These are phyloP conservation scores for Yamadazyma aaseri DNA, from an alignment of 1,139 yeast genomes.

Conservation along the genomic window DNA sequence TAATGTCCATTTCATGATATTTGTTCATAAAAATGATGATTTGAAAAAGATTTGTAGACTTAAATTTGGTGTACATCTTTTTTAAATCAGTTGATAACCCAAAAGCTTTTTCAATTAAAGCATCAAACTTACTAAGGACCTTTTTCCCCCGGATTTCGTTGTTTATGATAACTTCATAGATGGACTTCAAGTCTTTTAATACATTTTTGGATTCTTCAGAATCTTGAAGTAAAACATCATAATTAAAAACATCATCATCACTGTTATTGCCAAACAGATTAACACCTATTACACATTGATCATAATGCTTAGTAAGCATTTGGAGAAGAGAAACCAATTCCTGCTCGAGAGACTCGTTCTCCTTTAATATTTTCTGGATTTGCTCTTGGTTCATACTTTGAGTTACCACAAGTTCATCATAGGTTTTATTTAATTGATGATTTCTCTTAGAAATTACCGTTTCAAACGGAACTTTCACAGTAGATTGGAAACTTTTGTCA, in stretches of 20 bases:
- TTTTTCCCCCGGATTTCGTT: constrained; percentile 36
- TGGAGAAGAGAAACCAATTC: constrained; percentile 70
- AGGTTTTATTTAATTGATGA: constrained; percentile 19
- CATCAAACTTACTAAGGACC: constrained; percentile 14
- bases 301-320: constrained; percentile 78
- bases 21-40: constrained; percentile 22
- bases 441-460: constrained; percentile 17
- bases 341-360: constrained; percentile 56
- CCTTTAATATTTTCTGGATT: constrained; percentile 26
- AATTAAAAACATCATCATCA: constrained; percentile 12
- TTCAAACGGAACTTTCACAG: constrained; percentile 17
- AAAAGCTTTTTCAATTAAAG: constrained; percentile 6
- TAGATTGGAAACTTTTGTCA: constrained; percentile 17
- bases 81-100: constrained; percentile 5
- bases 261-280: constrained; percentile 15
- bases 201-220: constrained; percentile 34
- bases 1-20: constrained; percentile 16
- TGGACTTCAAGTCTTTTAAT: constrained; percentile 28
- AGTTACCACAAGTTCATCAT: constrained; percentile 22
- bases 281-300: constrained; percentile 58
- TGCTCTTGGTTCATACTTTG: constrained; percentile 13
- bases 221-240: constrained; percentile 36
- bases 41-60: constrained; percentile 25
- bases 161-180: constrained; percentile 36
- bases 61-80: constrained; percentile 20